A percentile compares a stretch with the other conserved stretches of the same genome.
Conservation (phyloP, 176 grass and related monocot species). For the Triticum dicoccoides region DNA sequence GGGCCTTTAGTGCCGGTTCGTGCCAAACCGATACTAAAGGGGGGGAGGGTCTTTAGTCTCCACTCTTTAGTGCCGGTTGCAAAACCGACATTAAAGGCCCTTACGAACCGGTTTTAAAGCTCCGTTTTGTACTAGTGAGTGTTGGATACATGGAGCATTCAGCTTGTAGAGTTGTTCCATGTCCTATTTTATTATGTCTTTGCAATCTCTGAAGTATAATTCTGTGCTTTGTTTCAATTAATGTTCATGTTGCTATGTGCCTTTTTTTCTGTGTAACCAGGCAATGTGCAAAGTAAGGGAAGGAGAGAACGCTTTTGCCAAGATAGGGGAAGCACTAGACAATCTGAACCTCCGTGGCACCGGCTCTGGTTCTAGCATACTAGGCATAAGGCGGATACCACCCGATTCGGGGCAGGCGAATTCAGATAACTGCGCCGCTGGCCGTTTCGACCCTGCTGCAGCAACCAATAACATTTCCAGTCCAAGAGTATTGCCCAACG, state of each 20-base stretch:
- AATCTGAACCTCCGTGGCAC: constrained; percentile 46
- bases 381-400: constrained; percentile 66
- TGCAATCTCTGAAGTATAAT: background rate
- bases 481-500: constrained; percentile 33
- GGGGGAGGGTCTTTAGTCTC: no score
- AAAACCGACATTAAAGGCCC: no score
- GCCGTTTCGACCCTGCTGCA: background rate
- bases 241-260: background rate
- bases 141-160: constrained; percentile 1
- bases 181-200: constrained; percentile 7
- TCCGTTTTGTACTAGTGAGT: background rate
- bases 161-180: background rate
- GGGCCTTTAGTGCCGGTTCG: no score
- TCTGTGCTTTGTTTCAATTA: background rate
- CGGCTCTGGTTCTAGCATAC: constrained; percentile 62
- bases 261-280: constrained; percentile 29
- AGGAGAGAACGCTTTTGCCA: constrained; percentile 68
- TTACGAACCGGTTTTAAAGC: no score
- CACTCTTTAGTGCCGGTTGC: no score
- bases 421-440: constrained; percentile 44
- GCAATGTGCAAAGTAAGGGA: constrained; percentile 67
- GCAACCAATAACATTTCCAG: constrained; percentile 16
- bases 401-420: constrained; percentile 64
- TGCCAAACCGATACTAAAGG: no score
- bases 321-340: constrained; percentile 83